phyloP scores from a whole-genome alignment of 1,284 basidiomycete species.

The Moesziomyces sp. region DNA sequence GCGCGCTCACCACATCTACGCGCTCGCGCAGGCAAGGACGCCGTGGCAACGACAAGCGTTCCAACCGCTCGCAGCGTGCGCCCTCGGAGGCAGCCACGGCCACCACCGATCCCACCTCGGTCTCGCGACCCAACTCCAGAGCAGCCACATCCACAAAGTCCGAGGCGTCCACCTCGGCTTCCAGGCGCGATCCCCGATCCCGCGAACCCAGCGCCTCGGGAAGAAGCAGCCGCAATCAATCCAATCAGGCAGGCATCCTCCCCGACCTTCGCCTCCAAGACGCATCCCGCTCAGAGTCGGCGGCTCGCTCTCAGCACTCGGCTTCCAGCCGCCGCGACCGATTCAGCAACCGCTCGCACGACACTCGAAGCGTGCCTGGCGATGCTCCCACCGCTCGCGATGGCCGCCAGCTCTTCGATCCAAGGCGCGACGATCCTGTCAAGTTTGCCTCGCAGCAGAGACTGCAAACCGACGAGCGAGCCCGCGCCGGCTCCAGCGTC shows the following conservation, averaged over 20 bases:
- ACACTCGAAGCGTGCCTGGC: conserved; percentile 28
- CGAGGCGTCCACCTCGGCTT: conserved; percentile 20
- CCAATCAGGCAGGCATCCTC: conserved; percentile 17
- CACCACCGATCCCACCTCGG: conserved; percentile 1
- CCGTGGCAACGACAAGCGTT: conserved; percentile 19
- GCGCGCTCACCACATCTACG: conserved; percentile 22
- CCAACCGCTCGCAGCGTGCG: conserved; percentile 17
- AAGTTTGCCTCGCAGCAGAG: conserved; percentile 60
- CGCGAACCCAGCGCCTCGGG: conserved; percentile 19
- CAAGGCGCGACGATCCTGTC: conserved; percentile 83
- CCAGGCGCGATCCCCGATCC: conserved; percentile 19
- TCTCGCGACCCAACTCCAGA: conserved; percentile 1
- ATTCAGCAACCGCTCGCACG: conserved; percentile 26
- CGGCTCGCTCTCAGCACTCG: conserved; percentile 20
- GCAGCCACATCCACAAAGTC: conserved; percentile 16
- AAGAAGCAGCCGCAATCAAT: conserved; percentile 28
- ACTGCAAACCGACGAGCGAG: conserved; percentile 23
- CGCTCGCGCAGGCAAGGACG: conserved; percentile 15
- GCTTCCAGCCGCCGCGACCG: conserved; percentile 33
- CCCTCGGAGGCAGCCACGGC: conserved; percentile 11
- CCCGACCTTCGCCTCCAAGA: conserved; percentile 29
- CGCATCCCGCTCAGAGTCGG: conserved; percentile 24
- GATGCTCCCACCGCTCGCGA: conserved; percentile 26
- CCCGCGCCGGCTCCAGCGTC: conserved; percentile 11
- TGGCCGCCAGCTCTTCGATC: conserved; percentile 76